Percentiles rank a stretch among this genome's conserved stretches.
These are phyloP conservation scores for Citrus glauca DNA, from an alignment of 345 rosid species.

Conservation along the genomic window DNA sequence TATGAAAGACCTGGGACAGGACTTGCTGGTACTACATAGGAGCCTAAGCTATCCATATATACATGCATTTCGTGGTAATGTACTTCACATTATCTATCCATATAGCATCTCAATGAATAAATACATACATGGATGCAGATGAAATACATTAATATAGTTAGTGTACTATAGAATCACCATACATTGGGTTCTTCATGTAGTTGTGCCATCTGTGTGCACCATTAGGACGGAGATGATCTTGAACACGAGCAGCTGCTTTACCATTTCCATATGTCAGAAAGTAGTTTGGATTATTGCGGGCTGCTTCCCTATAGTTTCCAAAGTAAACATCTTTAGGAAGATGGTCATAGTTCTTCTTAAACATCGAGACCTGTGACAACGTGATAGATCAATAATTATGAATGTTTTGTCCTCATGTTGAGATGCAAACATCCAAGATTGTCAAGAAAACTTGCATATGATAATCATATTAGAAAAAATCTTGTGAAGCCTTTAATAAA, in stretches of 20 bases:
- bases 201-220: slow-evolving; percentile 99
- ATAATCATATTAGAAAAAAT: background rate
- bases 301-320: slow-evolving; percentile 77
- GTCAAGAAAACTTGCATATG: background rate
- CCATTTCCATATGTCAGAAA: slow-evolving; percentile 96
- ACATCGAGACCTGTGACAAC: slow-evolving; percentile 74
- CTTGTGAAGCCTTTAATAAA: background rate
- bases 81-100: background rate
- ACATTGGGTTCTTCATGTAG: slow-evolving; percentile 77
- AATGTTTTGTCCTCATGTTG: background rate
- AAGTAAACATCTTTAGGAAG: slow-evolving; percentile 83
- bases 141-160: background rate
- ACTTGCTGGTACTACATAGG: background rate
- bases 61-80: background rate
- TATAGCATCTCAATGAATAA: background rate
- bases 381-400: background rate
- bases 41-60: background rate
- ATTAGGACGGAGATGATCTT: slow-evolving; percentile 91
- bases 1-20: background rate
- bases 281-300: slow-evolving; percentile 89
- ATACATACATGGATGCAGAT: background rate
- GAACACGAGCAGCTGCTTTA: slow-evolving; percentile 91
- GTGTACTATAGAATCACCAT: slow-evolving; percentile 17
- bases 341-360: slow-evolving; percentile 92
- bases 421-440: background rate